Evolutionary conservation across 805 yeast genomes (phyloP).

Genomic region (Middelhovenomyces tepae): DNA sequence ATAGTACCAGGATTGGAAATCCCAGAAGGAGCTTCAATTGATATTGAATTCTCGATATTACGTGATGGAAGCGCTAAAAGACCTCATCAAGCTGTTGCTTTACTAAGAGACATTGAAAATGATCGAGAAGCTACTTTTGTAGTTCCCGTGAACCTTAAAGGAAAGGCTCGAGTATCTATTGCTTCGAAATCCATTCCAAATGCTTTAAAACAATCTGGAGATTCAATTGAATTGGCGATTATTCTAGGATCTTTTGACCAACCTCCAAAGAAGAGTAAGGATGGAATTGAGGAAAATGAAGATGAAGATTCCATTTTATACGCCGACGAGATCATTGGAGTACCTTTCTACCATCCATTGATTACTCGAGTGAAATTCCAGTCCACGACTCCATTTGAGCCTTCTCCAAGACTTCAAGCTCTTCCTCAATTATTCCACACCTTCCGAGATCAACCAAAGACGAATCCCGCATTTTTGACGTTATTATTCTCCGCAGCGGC

Average conservation of each 20-base stretch:
- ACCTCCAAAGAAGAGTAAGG: slow-evolving; percentile 3
- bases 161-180: slow-evolving; percentile 26
- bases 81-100: slow-evolving; percentile 23
- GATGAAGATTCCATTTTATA: slow-evolving; percentile 14
- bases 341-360: no score
- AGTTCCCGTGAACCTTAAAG: slow-evolving; percentile 24
- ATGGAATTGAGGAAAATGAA: background rate
- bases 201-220: slow-evolving; percentile 20
- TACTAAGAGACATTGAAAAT: slow-evolving; percentile 16
- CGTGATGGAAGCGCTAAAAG: slow-evolving; percentile 8
- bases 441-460: slow-evolving; percentile 47
- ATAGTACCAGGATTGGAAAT: background rate
- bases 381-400: slow-evolving; percentile 6
- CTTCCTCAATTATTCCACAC: slow-evolving; percentile 55
- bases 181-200: slow-evolving; percentile 25
- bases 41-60: background rate
- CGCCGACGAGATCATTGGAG: slow-evolving; percentile 13
- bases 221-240: slow-evolving; percentile 17
- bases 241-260: slow-evolving; percentile 25
- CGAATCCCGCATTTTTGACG: slow-evolving; percentile 46
- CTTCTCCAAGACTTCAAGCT: slow-evolving; percentile 28
- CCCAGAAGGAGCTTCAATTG: slow-evolving; percentile 1
- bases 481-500: slow-evolving; percentile 40
- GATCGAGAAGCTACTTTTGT: slow-evolving; percentile 23
- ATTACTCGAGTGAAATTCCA: slow-evolving; percentile 9